Conservation (phyloP, 2,329 filamentous ascomycete genomes). For the Colletotrichum sp. region DNA sequence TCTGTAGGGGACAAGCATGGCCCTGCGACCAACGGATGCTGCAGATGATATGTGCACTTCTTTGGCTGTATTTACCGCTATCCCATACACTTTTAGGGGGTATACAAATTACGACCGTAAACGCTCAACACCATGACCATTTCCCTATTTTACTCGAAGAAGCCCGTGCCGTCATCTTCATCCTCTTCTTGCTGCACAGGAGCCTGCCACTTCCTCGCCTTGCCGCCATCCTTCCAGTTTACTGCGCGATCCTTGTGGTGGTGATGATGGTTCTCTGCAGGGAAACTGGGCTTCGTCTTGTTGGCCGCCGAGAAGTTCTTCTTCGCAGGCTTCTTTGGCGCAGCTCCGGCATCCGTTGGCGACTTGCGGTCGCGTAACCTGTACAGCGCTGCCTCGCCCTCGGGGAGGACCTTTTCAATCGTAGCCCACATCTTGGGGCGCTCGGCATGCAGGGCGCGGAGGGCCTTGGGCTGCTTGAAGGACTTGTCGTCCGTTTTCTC, state of each 20-base stretch:
- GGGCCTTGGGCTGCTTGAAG: conserved; percentile 43
- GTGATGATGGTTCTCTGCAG: conserved; percentile 20
- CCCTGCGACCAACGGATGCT: neutral
- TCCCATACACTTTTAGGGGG: conserved; percentile 11
- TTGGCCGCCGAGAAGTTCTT: neutral
- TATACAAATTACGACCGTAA: conserved; percentile 12
- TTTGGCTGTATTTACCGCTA: neutral
- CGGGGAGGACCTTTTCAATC: conserved; percentile 68
- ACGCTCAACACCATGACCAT: conserved; percentile 5
- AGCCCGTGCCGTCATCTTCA: conserved; percentile 61
- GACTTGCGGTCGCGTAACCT: conserved; percentile 59
- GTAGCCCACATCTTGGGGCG: conserved; percentile 69
- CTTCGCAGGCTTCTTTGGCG: conserved; percentile 11
- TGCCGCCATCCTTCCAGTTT: conserved; percentile 20
- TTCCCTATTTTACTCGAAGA: conserved; percentile 53
- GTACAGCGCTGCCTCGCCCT: conserved; percentile 58
- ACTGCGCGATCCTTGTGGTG: conserved; percentile 17
- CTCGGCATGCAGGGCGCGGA: conserved; percentile 44
- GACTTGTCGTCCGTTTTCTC: conserved; percentile 39
- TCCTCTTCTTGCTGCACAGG: conserved; percentile 43
- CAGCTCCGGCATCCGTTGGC: conserved; percentile 25
- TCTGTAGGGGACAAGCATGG: neutral
- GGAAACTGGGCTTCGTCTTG: neutral
- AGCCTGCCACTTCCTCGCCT: conserved; percentile 34
- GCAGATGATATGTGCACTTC: neutral